These are phyloP conservation scores for Fonsecaea multimorphosa DNA, from an alignment of 2,329 filamentous ascomycete genomes.

Conservation along the genomic window DNA sequence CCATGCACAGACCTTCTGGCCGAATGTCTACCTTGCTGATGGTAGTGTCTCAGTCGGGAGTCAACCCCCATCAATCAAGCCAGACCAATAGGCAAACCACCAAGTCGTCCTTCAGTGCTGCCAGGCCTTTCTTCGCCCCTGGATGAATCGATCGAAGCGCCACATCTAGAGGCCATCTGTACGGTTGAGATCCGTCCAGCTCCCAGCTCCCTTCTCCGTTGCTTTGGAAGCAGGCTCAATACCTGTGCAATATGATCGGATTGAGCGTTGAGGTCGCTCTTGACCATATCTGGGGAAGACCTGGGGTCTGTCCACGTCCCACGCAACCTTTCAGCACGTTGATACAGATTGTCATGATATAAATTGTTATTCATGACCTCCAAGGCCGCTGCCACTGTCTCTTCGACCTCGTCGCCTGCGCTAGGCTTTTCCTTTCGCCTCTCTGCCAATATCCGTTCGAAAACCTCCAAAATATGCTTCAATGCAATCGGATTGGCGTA, in stretches of 20 bases:
- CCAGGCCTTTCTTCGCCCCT: too few species aligned
- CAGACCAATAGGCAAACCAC: too few species aligned
- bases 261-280: background rate
- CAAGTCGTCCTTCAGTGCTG: too few species aligned
- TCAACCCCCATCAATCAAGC: too few species aligned
- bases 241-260: background rate
- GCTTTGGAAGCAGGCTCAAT: background rate
- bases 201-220: background rate
- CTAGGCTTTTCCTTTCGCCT: background rate
- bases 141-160: slow-evolving; percentile 8
- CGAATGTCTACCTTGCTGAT: too few species aligned
- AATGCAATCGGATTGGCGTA: slow-evolving; percentile 9
- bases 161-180: slow-evolving; percentile 6
- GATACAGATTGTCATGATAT: background rate
- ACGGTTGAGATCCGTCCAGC: background rate
- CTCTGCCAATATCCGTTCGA: slow-evolving; percentile 15
- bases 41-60: too few species aligned
- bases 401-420: background rate
- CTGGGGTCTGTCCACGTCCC: background rate
- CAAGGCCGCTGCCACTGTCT: background rate
- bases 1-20: too few species aligned
- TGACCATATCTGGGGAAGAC: too few species aligned
- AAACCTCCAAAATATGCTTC: slow-evolving; percentile 15
- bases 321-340: background rate
- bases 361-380: background rate